phyloP scores from a whole-genome alignment of 2,329 filamentous ascomycete genomes.

The Ophiocordyceps camponoti-leonardi region DNA sequence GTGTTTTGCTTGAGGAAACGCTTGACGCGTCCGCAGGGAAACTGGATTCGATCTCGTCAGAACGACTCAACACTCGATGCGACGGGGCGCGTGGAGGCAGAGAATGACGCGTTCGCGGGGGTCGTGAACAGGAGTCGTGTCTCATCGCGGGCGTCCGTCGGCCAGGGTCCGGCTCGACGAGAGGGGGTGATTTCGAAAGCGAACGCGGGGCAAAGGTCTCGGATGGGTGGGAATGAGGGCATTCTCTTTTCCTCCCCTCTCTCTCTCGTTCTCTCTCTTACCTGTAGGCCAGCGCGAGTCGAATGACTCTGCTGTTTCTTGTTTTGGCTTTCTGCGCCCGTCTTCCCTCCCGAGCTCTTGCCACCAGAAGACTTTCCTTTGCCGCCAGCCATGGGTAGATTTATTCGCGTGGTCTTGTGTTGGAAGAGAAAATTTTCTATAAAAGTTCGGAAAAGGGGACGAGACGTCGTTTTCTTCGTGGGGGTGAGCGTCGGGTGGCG shows the following conservation, averaged over 20 bases:
- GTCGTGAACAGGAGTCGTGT: neutral
- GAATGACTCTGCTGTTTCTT: conserved; percentile 94
- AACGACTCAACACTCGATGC: neutral
- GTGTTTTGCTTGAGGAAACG: conserved; percentile 99
- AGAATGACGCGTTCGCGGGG: too few relatives aligned
- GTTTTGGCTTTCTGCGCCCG: conserved; percentile 45
- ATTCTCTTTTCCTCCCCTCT: too few relatives aligned
- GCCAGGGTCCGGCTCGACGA: neutral
- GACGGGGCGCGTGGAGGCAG: too few relatives aligned
- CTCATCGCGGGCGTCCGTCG: neutral
- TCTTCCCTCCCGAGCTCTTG: conserved; percentile 73
- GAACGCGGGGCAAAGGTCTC: neutral
- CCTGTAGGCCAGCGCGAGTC: conserved; percentile 86
- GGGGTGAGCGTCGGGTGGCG: neutral
- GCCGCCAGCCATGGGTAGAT: conserved; percentile 51
- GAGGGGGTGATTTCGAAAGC: too few relatives aligned
- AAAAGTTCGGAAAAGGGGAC: neutral
- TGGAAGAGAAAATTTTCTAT: neutral
- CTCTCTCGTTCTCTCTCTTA: conserved; percentile 23
- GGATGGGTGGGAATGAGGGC: neutral
- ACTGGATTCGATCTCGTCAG: conserved; percentile 34
- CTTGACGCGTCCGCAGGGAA: conserved; percentile 99
- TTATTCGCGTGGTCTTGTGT: neutral
- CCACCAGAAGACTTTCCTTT: conserved; percentile 89
- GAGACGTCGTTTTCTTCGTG: neutral